Conservation (phyloP, 202 grass and related monocot genomes). For the Saccharum hybrid region DNA sequence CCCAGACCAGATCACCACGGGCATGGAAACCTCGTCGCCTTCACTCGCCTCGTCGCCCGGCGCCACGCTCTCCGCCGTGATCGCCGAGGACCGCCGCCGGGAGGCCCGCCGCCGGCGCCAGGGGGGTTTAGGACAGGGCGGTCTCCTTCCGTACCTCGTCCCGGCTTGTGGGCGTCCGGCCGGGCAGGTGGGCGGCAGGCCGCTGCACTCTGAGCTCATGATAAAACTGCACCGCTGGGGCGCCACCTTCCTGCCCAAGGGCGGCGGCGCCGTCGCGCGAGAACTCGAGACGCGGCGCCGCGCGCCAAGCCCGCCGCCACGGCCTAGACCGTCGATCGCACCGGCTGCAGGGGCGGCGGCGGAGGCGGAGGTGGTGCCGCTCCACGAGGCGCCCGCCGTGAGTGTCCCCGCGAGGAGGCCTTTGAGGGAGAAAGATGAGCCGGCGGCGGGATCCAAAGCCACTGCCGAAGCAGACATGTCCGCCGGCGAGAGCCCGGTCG, state of each 20-base stretch:
- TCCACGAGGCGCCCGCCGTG: neutral
- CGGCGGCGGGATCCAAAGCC: slow-evolving; percentile 10
- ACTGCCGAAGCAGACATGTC: slow-evolving; percentile 3
- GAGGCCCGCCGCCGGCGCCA: neutral
- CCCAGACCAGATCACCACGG: neutral
- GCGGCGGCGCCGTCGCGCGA: neutral
- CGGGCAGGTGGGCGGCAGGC: neutral
- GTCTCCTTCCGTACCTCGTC: slow-evolving; percentile 10
- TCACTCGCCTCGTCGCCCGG: neutral
- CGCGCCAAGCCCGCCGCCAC: slow-evolving; percentile 12
- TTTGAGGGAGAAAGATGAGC: slow-evolving; percentile 65
- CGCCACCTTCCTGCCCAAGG: slow-evolving; percentile 10
- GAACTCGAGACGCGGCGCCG: neutral
- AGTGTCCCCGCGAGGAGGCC: slow-evolving; percentile 48
- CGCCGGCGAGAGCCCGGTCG: neutral
- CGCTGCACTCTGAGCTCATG: slow-evolving; percentile 36
- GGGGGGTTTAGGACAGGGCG: neutral
- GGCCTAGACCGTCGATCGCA: neutral
- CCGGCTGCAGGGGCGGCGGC: neutral
- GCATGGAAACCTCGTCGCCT: neutral
- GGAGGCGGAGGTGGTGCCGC: neutral
- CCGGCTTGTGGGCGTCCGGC: slow-evolving; percentile 20
- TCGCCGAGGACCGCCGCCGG: slow-evolving; percentile 27
- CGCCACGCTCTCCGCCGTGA: slow-evolving; percentile 13
- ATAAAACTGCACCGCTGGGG: slow-evolving; percentile 30